Evolutionary conservation across 2,329 filamentous ascomycete genomes (phyloP).

Genomic region (Fusarium haematococcum): DNA sequence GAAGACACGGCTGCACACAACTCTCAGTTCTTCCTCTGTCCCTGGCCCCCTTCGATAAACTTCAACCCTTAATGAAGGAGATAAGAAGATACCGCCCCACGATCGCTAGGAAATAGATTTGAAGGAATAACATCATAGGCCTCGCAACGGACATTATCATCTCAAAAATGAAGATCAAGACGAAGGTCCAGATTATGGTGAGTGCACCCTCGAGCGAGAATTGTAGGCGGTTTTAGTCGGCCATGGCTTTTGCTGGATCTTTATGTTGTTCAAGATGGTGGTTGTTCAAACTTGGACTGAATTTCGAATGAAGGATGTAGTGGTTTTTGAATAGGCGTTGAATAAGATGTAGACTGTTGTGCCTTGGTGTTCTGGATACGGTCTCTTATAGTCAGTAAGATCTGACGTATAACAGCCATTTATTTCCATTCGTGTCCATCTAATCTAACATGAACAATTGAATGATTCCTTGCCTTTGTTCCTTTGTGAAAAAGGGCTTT

Average conservation of each 20-base stretch:
- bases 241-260: background rate
- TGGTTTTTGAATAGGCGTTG: background rate
- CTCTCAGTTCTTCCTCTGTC: background rate
- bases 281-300: background rate
- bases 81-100: background rate
- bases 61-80: background rate
- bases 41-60: background rate
- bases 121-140: background rate
- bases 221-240: background rate
- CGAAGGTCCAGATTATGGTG: background rate
- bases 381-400: background rate
- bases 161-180: background rate
- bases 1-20: background rate
- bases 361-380: background rate
- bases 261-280: background rate
- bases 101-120: background rate
- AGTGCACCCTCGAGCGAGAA: background rate
- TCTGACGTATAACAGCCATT: background rate
- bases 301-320: background rate
- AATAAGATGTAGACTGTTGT: background rate
- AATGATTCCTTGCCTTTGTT: background rate
- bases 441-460: background rate
- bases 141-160: background rate
- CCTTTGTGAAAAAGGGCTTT: background rate
- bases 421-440: background rate